Evolutionary conservation across 768 basidiomycete genomes (phyloP), one percentile per base, ranked within the genome.

Genomic region (Daedaleopsis sinensis): DNA sequence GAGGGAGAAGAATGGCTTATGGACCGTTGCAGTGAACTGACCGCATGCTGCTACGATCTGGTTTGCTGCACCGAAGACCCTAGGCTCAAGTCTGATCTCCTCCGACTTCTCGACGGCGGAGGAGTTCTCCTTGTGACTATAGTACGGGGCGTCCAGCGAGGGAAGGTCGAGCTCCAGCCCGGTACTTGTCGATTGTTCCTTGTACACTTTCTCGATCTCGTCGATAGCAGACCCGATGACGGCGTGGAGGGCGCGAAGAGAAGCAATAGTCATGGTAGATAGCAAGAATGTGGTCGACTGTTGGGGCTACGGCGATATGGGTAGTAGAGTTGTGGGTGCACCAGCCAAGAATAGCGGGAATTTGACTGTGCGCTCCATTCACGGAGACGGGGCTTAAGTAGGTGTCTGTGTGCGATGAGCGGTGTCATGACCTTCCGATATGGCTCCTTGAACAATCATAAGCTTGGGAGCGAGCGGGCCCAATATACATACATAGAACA

Each of bases 211-310:
- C 70, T 89, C 84, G 11, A 91, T 86, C 64, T 89, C 85, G 72
- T 84, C 80, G 63, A 90, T 73, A 21, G 89, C 87, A 66, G 86
- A 79, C 65, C 84, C 86, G 65, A 91, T 82, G 68, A 89, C 81
- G 63, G 80, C 73, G 63, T 89, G 85, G 46, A 90, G 81, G 35
- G 83, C 82, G 35, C 82, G 82, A 52, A 91, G 80, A 53, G 80
- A 78, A 36, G 85, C 78, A 65, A 90, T 84, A 54, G 89, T 51
- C 48, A 51, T 51, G 49, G 32, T 37, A 1, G 13, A n/a, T 24
- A 37, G 50, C 21, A 23, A 51, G 46, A 4, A 5, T 5, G n/a
- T 47, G 46, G 7, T 2, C 18, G 46, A 3, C 4, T 47, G 3
- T 19, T 18, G 19, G n/a, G 46, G 10, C 21, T n/a, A 12, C n/a